A percentile compares a stretch with the other conserved stretches of the same genome.
These are phyloP conservation scores for Cutaneotrichosporon sp. DNA, from an alignment of 1,284 basidiomycete species.

Conservation along the genomic window DNA sequence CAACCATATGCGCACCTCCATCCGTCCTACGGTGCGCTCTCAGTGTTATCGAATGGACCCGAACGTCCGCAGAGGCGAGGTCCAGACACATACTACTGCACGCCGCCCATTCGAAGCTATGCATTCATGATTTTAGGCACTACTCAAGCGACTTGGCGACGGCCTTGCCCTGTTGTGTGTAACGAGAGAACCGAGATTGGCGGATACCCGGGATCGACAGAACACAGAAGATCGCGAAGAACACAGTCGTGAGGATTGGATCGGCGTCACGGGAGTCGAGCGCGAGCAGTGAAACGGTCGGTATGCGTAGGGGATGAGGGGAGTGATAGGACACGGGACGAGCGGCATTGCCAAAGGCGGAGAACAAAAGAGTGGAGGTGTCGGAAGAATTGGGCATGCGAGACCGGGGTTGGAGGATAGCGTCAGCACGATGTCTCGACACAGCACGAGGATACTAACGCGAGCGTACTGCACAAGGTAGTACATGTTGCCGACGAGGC, in stretches of 20 bases:
- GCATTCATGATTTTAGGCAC: conserved; percentile 21
- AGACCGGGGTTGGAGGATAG: not conserved
- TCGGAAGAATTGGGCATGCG: not conserved
- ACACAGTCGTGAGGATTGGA: not conserved
- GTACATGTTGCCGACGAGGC: conserved; percentile 41
- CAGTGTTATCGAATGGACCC: no score
- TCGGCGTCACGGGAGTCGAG: not conserved
- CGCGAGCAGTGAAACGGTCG: not conserved
- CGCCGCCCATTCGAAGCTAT: conserved; percentile 14
- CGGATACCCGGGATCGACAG: not conserved
- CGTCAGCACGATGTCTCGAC: conserved; percentile 10
- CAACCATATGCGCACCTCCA: not conserved
- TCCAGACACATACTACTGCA: not conserved
- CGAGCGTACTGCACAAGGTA: conserved; percentile 48
- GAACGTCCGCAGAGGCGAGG: no score
- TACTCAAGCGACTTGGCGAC: conserved; percentile 10
- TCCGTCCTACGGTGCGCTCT: no score
- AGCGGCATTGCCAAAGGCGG: not conserved
- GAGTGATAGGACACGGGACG: not conserved
- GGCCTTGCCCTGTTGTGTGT: conserved; percentile 24
- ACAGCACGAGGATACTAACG: conserved; percentile 30
- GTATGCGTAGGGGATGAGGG: not conserved
- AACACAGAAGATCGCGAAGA: not conserved
- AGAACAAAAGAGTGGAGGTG: conserved; percentile 1
- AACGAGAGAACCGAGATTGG: not conserved